Base-by-base conservation (phyloP, 2,329 filamentous ascomycete species). In the Didymella pinodella region DNA sequence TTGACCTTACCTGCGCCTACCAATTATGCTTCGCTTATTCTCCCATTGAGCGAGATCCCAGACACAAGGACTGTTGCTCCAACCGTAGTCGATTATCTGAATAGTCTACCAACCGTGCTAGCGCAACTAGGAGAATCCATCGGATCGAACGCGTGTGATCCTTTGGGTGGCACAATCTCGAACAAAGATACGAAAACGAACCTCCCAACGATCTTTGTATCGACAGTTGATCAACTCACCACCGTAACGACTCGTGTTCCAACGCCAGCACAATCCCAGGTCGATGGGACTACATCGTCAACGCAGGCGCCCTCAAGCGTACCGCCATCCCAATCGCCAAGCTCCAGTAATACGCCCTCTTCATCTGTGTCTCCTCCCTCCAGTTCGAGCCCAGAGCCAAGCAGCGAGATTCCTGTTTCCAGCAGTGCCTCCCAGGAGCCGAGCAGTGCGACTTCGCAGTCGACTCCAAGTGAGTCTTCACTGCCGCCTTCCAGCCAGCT, bases 61-160 rank as follows among this genome's bases (percentile, higher is more conserved):
- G 47, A 75, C 32, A 46, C 68, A 10, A 3, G 28, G 4, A 54
- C 59, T 14, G 74, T 75, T 0, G 66, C 71, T 6, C 68, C 71
- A 7, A 62, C 59, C 3, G 67, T 77, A 1, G 68, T 76, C 2
- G 31, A 38, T 1, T 76, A 76, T 47, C 63, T 77, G 3, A 76
- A 77, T 18, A 58, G 53, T 3, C 57, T 72, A 0, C 63, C 70
- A 1, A 75, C 72, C 0, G 69, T 77, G 2, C 45, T 62, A 2
- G 61, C 62, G 22, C 75, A 77, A 41, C 68, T 77, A 7, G 73
- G 71, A 3, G 26, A 54, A 2, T 26, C 65, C 0, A 76, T 77
- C 45, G 69, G 67, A 10, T 4, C 57, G n/a, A 22, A 22, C 22
- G 75, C 75, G 10, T 77, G 75, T 47, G 75, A 77, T 50, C 75